Evolutionary conservation across 768 basidiomycete species (phyloP).

Genomic region (Steccherinum ochraceum): DNA sequence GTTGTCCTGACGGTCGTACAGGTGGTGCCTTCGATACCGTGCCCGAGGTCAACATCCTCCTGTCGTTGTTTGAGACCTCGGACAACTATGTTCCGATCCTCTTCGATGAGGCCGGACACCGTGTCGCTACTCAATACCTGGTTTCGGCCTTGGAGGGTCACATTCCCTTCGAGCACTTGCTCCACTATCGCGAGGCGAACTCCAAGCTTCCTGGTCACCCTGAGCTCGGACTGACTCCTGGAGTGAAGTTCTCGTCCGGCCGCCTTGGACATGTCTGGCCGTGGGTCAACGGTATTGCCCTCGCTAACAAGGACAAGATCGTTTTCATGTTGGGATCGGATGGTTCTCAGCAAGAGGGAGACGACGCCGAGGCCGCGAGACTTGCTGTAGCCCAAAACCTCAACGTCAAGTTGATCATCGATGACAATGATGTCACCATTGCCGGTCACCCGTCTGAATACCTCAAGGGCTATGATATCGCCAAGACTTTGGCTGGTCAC

Average conservation of each 20-base stretch:
- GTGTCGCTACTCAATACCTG: constrained; percentile 87
- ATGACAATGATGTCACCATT: constrained; percentile 90
- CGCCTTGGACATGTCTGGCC: constrained; percentile 92
- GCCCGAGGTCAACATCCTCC: constrained; percentile 77
- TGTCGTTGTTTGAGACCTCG: constrained; percentile 61
- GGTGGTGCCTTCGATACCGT: constrained; percentile 58
- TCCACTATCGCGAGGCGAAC: constrained; percentile 83
- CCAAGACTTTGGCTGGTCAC: constrained; percentile 72
- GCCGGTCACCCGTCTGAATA: constrained; percentile 88
- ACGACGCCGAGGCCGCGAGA: constrained; percentile 86
- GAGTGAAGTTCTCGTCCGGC: constrained; percentile 91
- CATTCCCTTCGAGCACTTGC: constrained; percentile 66
- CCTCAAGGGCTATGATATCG: constrained; percentile 69
- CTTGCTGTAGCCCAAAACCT: constrained; percentile 78
- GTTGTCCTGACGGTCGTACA: constrained; percentile 1
- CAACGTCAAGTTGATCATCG: constrained; percentile 82
- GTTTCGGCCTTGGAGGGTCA: constrained; percentile 72
- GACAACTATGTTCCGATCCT: constrained; percentile 63
- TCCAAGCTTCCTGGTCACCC: constrained; percentile 87
- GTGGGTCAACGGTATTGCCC: constrained; percentile 75
- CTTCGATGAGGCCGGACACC: constrained; percentile 83
- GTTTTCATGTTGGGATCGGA: constrained; percentile 85
- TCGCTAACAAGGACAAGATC: constrained; percentile 72
- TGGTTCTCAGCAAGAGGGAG: constrained; percentile 88
- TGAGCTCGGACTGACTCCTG: constrained; percentile 85